Conservation (phyloP, 2,329 filamentous ascomycete species). For the Sclerotinia glacialis region DNA sequence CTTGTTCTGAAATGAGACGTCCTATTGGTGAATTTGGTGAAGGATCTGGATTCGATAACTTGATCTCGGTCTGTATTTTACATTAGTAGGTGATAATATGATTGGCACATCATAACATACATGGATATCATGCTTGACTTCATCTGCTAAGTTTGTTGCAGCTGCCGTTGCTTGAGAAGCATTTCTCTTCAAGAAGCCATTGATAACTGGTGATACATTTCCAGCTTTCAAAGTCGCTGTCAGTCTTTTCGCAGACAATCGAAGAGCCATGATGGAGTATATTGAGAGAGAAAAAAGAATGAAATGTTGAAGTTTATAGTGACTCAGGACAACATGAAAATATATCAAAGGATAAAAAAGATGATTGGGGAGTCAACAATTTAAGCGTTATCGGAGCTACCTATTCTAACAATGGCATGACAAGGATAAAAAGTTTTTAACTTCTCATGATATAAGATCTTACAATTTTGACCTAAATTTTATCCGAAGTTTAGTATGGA, state of each 20-base stretch:
- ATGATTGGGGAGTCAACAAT: slow-evolving; percentile 6
- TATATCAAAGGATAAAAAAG: slow-evolving; percentile 11
- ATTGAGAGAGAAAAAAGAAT: not conserved
- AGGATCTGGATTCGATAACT: slow-evolving; percentile 69
- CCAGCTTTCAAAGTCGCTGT: slow-evolving; percentile 33
- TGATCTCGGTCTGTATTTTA: slow-evolving; percentile 34
- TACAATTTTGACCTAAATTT: not conserved
- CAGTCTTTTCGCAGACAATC: slow-evolving; percentile 36
- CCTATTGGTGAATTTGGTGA: slow-evolving; percentile 69
- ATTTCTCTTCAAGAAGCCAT: slow-evolving; percentile 34
- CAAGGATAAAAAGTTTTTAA: slow-evolving; percentile 11
- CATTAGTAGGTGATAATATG: slow-evolving; percentile 22
- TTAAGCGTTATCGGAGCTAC: slow-evolving; percentile 21
- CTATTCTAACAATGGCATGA: not conserved
- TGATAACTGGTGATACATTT: slow-evolving; percentile 30
- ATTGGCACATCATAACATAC: slow-evolving; percentile 32
- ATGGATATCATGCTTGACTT: slow-evolving; percentile 40
- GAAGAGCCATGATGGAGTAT: slow-evolving; percentile 32
- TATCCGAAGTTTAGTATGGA: not conserved
- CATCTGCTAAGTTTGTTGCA: slow-evolving; percentile 41
- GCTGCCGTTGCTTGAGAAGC: slow-evolving; percentile 40
- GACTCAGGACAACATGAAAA: not conserved
- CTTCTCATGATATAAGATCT: not conserved
- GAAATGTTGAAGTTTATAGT: not conserved
- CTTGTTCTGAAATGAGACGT: slow-evolving; percentile 69